These are phyloP conservation scores for Diaporthe eres DNA, from an alignment of 2,329 filamentous ascomycete genomes.

Conservation along the genomic window DNA sequence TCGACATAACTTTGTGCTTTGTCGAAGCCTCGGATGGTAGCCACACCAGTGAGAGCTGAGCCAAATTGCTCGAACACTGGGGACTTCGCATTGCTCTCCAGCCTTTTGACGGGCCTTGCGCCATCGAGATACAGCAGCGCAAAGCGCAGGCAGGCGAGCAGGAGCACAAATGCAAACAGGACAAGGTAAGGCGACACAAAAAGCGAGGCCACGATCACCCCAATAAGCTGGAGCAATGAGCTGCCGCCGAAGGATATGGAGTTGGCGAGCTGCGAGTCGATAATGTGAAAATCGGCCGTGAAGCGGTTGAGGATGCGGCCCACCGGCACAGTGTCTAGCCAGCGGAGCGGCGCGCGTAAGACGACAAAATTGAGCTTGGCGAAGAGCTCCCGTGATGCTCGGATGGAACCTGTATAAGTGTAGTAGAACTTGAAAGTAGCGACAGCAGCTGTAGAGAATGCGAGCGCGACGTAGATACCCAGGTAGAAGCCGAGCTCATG, in stretches of 20 bases:
- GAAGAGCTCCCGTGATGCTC: conserved; percentile 78
- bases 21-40: conserved; percentile 82
- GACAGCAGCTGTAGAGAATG: conserved; percentile 68
- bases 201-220: conserved; percentile 76
- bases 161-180: conserved; percentile 70
- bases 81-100: conserved; percentile 83
- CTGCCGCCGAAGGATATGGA: conserved; percentile 73
- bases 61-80: conserved; percentile 87
- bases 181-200: conserved; percentile 79
- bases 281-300: conserved; percentile 81
- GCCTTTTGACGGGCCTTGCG: conserved; percentile 81
- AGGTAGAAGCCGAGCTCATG: conserved; percentile 74
- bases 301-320: conserved; percentile 85
- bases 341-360: conserved; percentile 80
- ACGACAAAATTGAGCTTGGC: conserved; percentile 76
- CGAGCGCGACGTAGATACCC: conserved; percentile 75
- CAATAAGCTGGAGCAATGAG: conserved; percentile 73
- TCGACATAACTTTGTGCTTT: conserved; percentile 77
- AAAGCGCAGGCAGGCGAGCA: conserved; percentile 70
- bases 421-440: conserved; percentile 75
- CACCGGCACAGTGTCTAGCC: conserved; percentile 84
- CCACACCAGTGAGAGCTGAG: conserved; percentile 78
- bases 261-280: conserved; percentile 77
- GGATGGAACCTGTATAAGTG: conserved; percentile 75
- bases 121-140: conserved; percentile 76